These are phyloP conservation scores for Penstemon eatonii DNA, from an alignment of 257 asterid species.

Conservation along the genomic window DNA sequence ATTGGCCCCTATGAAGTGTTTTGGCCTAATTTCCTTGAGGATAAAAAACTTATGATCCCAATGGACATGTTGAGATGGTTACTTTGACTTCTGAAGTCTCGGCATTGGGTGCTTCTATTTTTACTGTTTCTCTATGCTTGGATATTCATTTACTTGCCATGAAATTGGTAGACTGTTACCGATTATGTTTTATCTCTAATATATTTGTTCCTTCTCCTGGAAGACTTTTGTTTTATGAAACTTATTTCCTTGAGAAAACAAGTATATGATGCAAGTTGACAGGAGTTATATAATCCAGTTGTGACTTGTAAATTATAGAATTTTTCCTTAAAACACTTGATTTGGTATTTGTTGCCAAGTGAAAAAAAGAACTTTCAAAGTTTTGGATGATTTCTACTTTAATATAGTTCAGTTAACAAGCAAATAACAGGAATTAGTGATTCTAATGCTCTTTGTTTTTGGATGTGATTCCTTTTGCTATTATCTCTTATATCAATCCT, in stretches of 20 bases:
- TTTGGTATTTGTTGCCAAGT: too few relatives aligned
- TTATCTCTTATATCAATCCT: not conserved
- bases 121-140: not conserved
- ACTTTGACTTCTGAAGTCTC: not conserved
- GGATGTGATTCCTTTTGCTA: too few relatives aligned
- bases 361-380: too few relatives aligned
- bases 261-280: not conserved
- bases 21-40: not conserved
- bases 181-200: not conserved
- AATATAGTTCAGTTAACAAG: too few relatives aligned
- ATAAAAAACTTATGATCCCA: not conserved
- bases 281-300: not conserved
- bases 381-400: too few relatives aligned
- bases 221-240: not conserved
- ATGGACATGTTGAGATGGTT: not conserved
- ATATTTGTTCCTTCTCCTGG: not conserved
- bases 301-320: not conserved
- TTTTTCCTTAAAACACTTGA: not conserved
- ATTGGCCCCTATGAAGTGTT: too few relatives aligned
- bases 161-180: not conserved
- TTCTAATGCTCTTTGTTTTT: not conserved
- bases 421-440: not conserved
- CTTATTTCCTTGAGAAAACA: not conserved
- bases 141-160: not conserved
- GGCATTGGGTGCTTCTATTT: constrained; percentile 1